Base-by-base conservation (phyloP, 1,284 basidiomycete genomes). In the Thecaphora frezii region DNA sequence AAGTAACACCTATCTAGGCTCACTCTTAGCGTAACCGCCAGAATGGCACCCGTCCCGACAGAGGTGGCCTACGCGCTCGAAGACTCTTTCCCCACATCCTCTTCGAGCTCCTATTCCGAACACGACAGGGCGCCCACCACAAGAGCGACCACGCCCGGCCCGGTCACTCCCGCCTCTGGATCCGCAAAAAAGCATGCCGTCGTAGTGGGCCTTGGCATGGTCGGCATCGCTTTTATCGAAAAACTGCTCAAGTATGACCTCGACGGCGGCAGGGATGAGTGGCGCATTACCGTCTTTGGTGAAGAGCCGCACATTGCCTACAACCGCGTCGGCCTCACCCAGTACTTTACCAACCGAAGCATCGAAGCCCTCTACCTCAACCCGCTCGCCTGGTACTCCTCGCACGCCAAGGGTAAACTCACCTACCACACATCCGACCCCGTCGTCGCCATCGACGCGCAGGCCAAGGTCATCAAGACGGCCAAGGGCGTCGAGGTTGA, bases 351-450 rank as follows among this genome's bases (percentile, higher is more conserved):
- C 59, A 85, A 86, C 71, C 83, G 85, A 5, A 85, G 84, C 59
- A 82, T 88, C 48, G 85, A 86, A 64, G 83, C 86, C 30, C 81
- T 89, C 10, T 88, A 88, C 75, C 82, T 89, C 18, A 87, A 89
- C 59, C 82, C 82, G 26, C 80, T 74, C 14, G 80, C 80, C 5
- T 88, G 86, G 87, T 89, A 88, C 65, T 82, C 47, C 10, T 70
- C 63, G 14, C 69, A 73, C n/a, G 63, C 74, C 23, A 66, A 71
- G 30, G 69, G 65, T 28, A 76, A 71, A 63, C 69, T 77, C 40
- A 54, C 58, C 23, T 77, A 75, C 45, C 71, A 76, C 57, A 71
- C 69, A 2, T 62, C 58, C 10, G 73, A 76, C 48, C 55, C 46
- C 18, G 85, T 88, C 26, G 81, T 79, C 5, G 80, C 78, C 37